Conservation (phyloP, 2,329 filamentous ascomycete genomes). For the Didymella pinodella region DNA sequence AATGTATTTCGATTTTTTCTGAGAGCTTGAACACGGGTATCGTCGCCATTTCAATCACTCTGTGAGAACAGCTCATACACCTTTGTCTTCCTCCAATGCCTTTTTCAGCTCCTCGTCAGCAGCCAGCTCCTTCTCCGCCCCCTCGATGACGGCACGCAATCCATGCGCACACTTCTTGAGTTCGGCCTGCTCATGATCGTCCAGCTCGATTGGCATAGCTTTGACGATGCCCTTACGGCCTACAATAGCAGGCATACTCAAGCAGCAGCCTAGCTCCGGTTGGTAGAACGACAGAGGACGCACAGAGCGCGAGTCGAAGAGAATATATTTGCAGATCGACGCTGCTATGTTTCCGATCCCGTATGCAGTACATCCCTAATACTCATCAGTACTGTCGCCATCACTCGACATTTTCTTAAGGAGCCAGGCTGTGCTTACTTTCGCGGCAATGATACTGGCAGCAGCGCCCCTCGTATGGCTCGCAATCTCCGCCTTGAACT, state of each 20-base stretch:
- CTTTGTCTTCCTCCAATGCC: conserved; percentile 36
- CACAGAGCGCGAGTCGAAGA: conserved; percentile 58
- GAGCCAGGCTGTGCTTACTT: conserved; percentile 32
- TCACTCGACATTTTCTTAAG: background rate
- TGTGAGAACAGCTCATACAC: conserved; percentile 1
- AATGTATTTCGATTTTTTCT: background rate
- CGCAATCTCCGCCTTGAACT: conserved; percentile 50
- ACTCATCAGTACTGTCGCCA: background rate
- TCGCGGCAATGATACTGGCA: conserved; percentile 58
- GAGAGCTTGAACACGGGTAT: background rate
- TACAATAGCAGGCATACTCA: conserved; percentile 60
- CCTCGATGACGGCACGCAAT: conserved; percentile 48
- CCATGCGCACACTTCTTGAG: conserved; percentile 48
- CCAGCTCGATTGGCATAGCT: conserved; percentile 47
- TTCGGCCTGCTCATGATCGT: conserved; percentile 44
- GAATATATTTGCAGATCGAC: conserved; percentile 60
- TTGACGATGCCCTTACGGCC: conserved; percentile 58
- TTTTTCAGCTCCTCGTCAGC: conserved; percentile 39
- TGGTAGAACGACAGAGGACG: conserved; percentile 61
- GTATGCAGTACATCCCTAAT: conserved; percentile 57
- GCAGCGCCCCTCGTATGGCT: conserved; percentile 58
- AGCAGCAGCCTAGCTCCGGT: conserved; percentile 57
- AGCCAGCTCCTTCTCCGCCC: conserved; percentile 48
- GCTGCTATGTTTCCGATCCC: conserved; percentile 60
- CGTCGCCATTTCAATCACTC: background rate